A percentile compares a stretch with the other conserved stretches of the same genome.
phyloP scores from a whole-genome alignment of 2,329 filamentous ascomycete genomes.

The Dichotomopilus funicola region DNA sequence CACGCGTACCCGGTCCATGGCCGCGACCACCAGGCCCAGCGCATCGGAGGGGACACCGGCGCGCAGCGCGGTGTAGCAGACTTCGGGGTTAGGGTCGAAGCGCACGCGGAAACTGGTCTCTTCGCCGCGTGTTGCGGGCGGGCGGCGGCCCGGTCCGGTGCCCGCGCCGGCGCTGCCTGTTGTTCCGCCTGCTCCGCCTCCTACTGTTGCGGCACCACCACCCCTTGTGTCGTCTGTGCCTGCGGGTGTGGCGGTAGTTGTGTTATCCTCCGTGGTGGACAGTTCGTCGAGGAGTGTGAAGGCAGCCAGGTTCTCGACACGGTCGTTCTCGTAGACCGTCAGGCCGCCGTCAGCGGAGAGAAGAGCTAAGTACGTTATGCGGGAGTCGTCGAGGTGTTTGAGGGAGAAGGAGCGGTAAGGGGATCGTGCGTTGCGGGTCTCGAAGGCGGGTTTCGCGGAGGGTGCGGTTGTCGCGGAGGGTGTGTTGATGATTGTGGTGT shows the following conservation, averaged over 20 bases:
- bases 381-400: conserved; percentile 69
- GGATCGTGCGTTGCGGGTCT: conserved; percentile 52
- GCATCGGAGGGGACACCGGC: conserved; percentile 77
- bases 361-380: conserved; percentile 78
- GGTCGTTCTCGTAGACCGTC: conserved; percentile 76
- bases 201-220: conserved; percentile 31
- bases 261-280: conserved; percentile 25
- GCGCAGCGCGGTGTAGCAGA: conserved; percentile 68
- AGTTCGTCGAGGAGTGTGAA: conserved; percentile 73
- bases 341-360: conserved; percentile 77
- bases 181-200: conserved; percentile 18
- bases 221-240: not conserved
- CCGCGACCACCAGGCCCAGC: conserved; percentile 75
- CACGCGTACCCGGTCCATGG: conserved; percentile 75
- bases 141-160: too few relatives aligned
- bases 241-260: not conserved
- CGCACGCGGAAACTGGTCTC: conserved; percentile 80
- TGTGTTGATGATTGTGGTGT: too few relatives aligned
- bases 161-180: not conserved
- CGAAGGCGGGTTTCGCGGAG: conserved; percentile 42
- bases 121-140: conserved; percentile 58
- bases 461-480: not conserved
- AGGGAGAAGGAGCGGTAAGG: conserved; percentile 80
- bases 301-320: conserved; percentile 71
- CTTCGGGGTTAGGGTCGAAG: conserved; percentile 82